Evolutionary conservation across 2,329 filamentous ascomycete species (phyloP), one percentile per base, ranked within the genome.

Genomic region (Elsinoe australis): DNA sequence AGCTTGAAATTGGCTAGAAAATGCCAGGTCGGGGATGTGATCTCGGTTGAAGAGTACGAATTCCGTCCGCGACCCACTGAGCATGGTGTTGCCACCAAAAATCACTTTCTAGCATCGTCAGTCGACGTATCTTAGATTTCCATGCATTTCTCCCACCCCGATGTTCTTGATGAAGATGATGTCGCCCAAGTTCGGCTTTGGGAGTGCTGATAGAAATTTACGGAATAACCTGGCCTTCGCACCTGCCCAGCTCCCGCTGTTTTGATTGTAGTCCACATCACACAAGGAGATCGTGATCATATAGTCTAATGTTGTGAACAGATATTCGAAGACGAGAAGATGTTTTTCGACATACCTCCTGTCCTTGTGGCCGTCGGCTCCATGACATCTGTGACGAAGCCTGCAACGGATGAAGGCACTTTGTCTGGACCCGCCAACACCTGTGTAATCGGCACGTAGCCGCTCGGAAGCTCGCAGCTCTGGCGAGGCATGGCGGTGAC

Each of bases 381-480:
- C 49, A 78, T 72, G 41, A 72, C 73, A 56, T 90, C 85, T 45
- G 78, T 76, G 3, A 90, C 76, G 3, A 90, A 64, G 1, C 87
- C 88, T 44, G 87, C 74, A 32, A 92, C 66, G 64, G 71, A 82
- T 53, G 81, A 68, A 49, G 61, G 56, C 54, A 58, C 53, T 32
- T 39, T 35, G 21, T n/a, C 18, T 2, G 22, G 31, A 12, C 28
- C 26, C 5, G 14, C 21, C 12, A 44, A 17, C 5, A 44, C 24
- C 10, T 5, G 17, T 2, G 39, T 21, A 12, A 44, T 10, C 24
- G 24, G 17, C 21, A 18, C 31, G 34, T 48, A 48, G 45, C 32
- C 45, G 7, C 18, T 8, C 2, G 45, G 45, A 12, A 36, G 29
- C 21, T 35, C 14, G 21, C 31, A 32, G 31, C 14, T 24, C 18